Evolutionary conservation across 371 early-diverging fungal genomes (phyloP).

Genomic region (Mucor piriformis): DNA sequence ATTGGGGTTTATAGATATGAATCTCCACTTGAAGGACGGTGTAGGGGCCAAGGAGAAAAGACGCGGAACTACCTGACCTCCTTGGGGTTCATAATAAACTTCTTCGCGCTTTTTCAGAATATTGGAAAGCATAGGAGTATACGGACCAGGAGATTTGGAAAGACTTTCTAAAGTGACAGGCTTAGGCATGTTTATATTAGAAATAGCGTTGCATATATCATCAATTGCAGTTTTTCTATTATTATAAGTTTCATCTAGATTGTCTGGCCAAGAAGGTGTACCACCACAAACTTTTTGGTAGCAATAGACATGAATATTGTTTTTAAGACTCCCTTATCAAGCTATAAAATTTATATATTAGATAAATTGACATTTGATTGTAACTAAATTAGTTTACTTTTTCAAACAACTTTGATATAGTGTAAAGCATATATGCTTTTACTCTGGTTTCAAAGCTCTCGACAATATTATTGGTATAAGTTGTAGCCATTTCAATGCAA

Average conservation of each 20-base stretch:
- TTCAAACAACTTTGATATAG: too few relatives aligned
- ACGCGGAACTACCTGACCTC: not conserved
- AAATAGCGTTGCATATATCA: not conserved
- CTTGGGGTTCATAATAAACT: not conserved
- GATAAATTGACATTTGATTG: too few relatives aligned
- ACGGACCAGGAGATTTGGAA: not conserved
- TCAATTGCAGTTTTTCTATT: conserved; percentile 3
- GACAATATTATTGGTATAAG: too few relatives aligned
- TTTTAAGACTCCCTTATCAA: not conserved
- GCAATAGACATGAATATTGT: not conserved
- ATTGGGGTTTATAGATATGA: conserved; percentile 1
- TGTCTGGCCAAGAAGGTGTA: conserved; percentile 2
- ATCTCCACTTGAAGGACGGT: conserved; percentile 10
- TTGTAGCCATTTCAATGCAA: too few relatives aligned
- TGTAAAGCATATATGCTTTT: too few relatives aligned
- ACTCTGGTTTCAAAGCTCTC: too few relatives aligned
- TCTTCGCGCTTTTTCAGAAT: not conserved
- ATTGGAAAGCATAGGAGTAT: conserved; percentile 1
- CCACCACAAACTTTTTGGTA: conserved; percentile 11
- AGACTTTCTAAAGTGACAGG: conserved; percentile 4
- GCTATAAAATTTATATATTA: too few relatives aligned
- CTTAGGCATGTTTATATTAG: conserved; percentile 6
- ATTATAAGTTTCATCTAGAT: conserved; percentile 8
- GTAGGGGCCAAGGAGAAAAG: not conserved
- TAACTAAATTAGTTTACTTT: too few relatives aligned